Conservation (phyloP, 2,329 filamentous ascomycete genomes). For the Fusarium denticulatum region DNA sequence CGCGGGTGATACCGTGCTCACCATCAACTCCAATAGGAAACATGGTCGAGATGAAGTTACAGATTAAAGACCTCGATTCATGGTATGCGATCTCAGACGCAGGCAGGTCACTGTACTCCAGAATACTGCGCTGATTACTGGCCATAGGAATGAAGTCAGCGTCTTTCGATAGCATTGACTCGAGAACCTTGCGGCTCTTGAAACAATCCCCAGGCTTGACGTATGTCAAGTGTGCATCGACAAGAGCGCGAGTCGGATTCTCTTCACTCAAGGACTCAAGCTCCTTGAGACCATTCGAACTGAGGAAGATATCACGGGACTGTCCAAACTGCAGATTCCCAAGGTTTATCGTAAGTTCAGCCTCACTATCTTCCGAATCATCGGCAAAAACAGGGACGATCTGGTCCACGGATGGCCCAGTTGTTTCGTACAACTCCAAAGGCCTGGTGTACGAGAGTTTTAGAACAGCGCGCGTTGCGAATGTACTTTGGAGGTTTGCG, state of each 20-base stretch:
- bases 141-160: neutral
- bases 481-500: conserved; percentile 69
- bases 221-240: conserved; percentile 52
- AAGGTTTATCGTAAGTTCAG: conserved; percentile 52
- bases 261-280: conserved; percentile 9
- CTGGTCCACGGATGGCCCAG: conserved; percentile 53
- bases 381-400: conserved; percentile 37
- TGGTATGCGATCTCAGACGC: conserved; percentile 60
- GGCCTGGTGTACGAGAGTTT: conserved; percentile 51
- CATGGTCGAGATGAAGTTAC: conserved; percentile 58
- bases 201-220: conserved; percentile 33
- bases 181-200: neutral
- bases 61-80: conserved; percentile 60
- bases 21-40: conserved; percentile 48
- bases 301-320: conserved; percentile 64
- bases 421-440: conserved; percentile 52
- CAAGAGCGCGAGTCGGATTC: conserved; percentile 21
- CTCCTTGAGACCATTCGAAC: conserved; percentile 40
- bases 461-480: conserved; percentile 59
- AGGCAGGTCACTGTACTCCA: conserved; percentile 40
- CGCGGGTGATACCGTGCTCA: conserved; percentile 46
- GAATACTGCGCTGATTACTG: conserved; percentile 25
- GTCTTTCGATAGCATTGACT: neutral
- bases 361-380: conserved; percentile 12
- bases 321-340: conserved; percentile 70